phyloP scores from a whole-genome alignment of 2,329 filamentous ascomycete genomes.

The Pseudonectria buxi region DNA sequence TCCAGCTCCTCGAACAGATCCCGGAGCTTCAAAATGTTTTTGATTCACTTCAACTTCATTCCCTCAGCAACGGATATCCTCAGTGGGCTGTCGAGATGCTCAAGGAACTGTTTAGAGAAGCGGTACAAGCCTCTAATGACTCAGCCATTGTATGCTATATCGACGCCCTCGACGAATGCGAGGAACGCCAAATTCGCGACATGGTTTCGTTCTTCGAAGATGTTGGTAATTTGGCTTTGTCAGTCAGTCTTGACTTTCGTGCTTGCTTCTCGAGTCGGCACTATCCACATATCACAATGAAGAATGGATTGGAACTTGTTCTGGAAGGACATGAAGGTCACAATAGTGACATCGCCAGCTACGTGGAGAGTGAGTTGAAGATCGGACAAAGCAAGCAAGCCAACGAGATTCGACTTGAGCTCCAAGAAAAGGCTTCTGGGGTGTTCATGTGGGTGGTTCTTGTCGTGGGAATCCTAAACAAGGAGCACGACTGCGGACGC shows the following conservation, averaged over 20 bases:
- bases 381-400: background rate
- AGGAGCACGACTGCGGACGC: slow-evolving; percentile 22
- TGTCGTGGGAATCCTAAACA: slow-evolving; percentile 33
- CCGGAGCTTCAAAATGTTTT: slow-evolving; percentile 29
- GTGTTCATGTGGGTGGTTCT: slow-evolving; percentile 40
- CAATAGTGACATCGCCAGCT: slow-evolving; percentile 17
- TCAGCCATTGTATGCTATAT: slow-evolving; percentile 14
- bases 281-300: slow-evolving; percentile 36
- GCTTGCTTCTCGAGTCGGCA: slow-evolving; percentile 42
- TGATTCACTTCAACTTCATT: slow-evolving; percentile 5
- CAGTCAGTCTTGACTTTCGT: slow-evolving; percentile 11
- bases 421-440: slow-evolving; percentile 31
- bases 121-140: rapidly evolving
- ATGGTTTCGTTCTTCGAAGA: slow-evolving; percentile 37
- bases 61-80: rapidly evolving
- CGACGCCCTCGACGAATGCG: slow-evolving; percentile 44
- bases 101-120: background rate
- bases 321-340: slow-evolving; percentile 24
- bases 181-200: slow-evolving; percentile 31
- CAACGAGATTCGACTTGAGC: slow-evolving; percentile 3
- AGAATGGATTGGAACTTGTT: slow-evolving; percentile 15
- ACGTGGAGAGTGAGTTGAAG: slow-evolving; percentile 7
- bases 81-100: slow-evolving; percentile 1
- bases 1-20: slow-evolving; percentile 34
- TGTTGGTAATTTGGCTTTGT: slow-evolving; percentile 22